Base-by-base conservation (phyloP, 306 rosid species). In the Malus orientalis region DNA sequence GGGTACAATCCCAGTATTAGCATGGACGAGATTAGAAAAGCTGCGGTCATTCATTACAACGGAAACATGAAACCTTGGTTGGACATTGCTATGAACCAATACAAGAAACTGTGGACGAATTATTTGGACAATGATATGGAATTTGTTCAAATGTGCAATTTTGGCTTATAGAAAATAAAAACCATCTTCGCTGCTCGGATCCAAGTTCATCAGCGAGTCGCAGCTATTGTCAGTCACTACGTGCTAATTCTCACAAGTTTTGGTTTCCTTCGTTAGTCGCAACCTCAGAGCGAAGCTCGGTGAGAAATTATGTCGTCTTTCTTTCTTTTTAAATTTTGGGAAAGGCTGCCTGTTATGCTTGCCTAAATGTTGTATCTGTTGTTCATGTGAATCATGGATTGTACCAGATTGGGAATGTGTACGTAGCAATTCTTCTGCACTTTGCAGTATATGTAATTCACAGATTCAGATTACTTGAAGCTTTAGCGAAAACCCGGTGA, bases 21-120 rank as follows among this genome's bases (percentile, higher is more conserved):
- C 90, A 84, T 92, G 98, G 98, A 89, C 59, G 97, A 87, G 82
- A 96, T 96, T 88, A 96, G 77, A 82, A 89, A 93, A 20, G 98
- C 99, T 54, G 97, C 98, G 13, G 96, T 96, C 82, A 92, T 96
- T 78, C 99, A 92, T 85, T 96, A 96, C 91, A 96, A 87, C 10
- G 99, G 99, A 76, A 86, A 89, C 87, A 96, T 92, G 99, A 96
- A 96, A 78, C 99, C 99, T 40, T 96, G 99, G 99, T 97, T 96
- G 20, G 99, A 96, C 79, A 88, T 96, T 78, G 99, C 99, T 25
- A 81, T 96, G 93, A 96, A 96, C 81, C 99, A 96, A 74, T 96
- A 92, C 69, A 96, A 96, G 89, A 87, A 82, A 79, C 93, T 92
- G 4, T 96, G 99, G 99, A 90, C 99, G 55, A 89, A 89, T 80